A percentile compares a stretch with the other conserved stretches of the same genome.
Conservation (phyloP, 176 grass and related monocot species). For the Triticum turgidum region DNA sequence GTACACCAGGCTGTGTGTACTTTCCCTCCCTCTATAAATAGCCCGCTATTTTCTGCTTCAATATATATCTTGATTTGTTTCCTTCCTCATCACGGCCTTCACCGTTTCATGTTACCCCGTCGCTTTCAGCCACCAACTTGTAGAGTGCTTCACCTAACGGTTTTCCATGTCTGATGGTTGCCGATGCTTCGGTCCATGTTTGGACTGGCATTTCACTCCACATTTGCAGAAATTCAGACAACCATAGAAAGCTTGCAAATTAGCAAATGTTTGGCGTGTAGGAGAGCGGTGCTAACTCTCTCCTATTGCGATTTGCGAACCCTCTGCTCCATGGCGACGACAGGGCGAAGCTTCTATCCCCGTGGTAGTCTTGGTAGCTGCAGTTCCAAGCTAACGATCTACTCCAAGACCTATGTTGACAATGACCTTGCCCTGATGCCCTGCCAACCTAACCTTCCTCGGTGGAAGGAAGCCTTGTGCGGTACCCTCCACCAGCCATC, state of each 20-base stretch:
- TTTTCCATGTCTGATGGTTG: constrained; percentile 5
- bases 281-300: background rate
- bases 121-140: background rate
- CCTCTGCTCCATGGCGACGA: background rate
- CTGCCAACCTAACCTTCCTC: too few relatives aligned
- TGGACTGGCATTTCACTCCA: background rate
- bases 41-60: background rate
- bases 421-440: background rate
- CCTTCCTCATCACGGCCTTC: background rate
- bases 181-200: background rate
- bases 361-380: background rate
- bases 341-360: background rate
- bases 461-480: too few relatives aligned
- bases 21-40: background rate
- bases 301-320: background rate
- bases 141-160: background rate
- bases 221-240: background rate
- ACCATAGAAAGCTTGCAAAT: background rate
- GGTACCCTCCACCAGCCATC: too few relatives aligned
- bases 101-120: background rate
- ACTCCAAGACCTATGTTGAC: background rate
- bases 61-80: constrained; percentile 8
- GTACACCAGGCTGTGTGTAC: background rate
- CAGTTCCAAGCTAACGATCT: background rate
- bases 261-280: background rate